A percentile compares a stretch with the other conserved stretches of the same genome.
phyloP scores from a whole-genome alignment of 148 eudicot genomes.

The Fagopyrum homotropicum region DNA sequence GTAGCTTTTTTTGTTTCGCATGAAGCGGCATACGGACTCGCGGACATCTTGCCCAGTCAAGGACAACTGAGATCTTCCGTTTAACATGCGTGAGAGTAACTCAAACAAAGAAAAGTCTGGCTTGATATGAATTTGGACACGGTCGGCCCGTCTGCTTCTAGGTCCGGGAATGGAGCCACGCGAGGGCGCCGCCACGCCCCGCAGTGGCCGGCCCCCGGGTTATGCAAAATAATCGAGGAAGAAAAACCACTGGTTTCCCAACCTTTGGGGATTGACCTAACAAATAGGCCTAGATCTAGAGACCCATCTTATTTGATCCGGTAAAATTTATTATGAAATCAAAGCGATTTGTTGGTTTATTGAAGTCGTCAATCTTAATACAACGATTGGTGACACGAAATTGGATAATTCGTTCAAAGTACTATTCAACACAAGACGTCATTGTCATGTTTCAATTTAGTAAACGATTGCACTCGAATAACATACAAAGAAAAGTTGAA shows the following conservation, averaged over 20 bases:
- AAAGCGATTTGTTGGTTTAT: no score
- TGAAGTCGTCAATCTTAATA: no score
- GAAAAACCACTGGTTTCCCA: not conserved
- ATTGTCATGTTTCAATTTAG: no score
- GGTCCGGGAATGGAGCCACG: slow-evolving; percentile 11
- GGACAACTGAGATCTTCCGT: not conserved
- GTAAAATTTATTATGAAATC: no score
- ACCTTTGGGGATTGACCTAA: not conserved
- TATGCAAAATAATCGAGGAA: slow-evolving; percentile 12
- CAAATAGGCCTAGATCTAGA: slow-evolving; percentile 2
- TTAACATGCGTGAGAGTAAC: not conserved
- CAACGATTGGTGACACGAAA: no score
- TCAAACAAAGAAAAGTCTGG: not conserved
- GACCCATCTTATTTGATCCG: no score
- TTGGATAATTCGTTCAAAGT: no score
- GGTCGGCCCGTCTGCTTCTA: slow-evolving; percentile 12
- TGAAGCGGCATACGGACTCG: no score
- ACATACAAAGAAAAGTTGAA: no score
- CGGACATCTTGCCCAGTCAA: not conserved
- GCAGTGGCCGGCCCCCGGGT: not conserved
- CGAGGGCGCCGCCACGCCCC: slow-evolving; percentile 6
- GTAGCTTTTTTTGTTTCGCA: no score
- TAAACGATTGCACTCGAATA: no score
- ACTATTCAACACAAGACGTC: no score
- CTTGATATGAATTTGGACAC: not conserved